These are phyloP conservation scores for Macaranga tanarius DNA, from an alignment of 441 rosid genomes.

Conservation along the genomic window DNA sequence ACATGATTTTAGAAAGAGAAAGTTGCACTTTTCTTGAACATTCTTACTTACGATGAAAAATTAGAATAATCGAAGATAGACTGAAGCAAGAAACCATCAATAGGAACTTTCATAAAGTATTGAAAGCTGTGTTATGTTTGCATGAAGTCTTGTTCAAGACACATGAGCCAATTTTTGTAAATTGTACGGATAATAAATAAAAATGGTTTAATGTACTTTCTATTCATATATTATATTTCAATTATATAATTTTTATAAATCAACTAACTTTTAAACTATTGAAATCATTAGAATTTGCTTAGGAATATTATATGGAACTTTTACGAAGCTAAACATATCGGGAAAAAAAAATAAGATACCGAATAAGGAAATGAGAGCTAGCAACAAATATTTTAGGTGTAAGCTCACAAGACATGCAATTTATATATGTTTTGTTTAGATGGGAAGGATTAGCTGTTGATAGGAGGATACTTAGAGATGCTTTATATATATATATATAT, in stretches of 20 bases:
- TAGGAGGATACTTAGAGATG: neutral
- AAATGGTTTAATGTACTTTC: neutral
- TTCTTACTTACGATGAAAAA: too few species aligned
- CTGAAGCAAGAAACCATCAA: neutral
- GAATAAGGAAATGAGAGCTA: neutral
- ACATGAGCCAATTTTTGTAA: neutral
- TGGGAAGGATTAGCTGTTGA: neutral
- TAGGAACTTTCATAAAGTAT: neutral
- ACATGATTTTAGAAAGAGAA: too few species aligned
- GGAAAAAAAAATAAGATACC: neutral
- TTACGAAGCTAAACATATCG: neutral
- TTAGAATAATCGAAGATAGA: too few species aligned
- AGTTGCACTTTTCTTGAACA: too few species aligned
- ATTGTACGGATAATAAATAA: neutral
- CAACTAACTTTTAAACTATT: neutral
- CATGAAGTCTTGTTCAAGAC: neutral
- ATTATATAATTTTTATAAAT: too few species aligned
- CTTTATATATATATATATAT: too few species aligned
- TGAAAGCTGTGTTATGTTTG: neutral
- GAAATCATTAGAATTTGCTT: neutral
- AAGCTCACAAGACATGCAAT: neutral
- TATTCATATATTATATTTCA: too few species aligned
- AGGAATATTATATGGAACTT: neutral
- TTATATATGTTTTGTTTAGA: neutral
- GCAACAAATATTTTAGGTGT: neutral